phyloP scores from a whole-genome alignment of 1,284 basidiomycete species.

The Cerrena zonata region DNA sequence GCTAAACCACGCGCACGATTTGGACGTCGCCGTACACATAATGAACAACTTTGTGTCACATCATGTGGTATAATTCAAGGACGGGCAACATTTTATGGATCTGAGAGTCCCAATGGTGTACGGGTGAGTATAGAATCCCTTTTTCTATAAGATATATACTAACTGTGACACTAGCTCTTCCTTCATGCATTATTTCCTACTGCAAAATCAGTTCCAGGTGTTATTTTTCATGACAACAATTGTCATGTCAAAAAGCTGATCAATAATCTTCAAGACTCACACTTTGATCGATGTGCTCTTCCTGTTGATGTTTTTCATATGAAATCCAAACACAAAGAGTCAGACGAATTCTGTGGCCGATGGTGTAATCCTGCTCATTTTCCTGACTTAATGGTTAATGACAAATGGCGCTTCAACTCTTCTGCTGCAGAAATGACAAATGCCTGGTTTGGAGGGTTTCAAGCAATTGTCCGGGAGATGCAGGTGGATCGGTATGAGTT shows the following conservation, averaged over 20 bases:
- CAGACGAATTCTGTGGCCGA: no score
- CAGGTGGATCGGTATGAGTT: no score
- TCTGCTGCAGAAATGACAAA: constrained; percentile 22
- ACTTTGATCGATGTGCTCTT: not conserved
- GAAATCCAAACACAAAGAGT: not conserved
- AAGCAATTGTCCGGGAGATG: no score
- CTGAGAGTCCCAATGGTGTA: constrained; percentile 4
- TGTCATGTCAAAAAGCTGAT: not conserved
- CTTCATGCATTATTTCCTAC: constrained; percentile 1
- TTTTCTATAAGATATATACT: not conserved
- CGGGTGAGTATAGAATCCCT: constrained; percentile 5
- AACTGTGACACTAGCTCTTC: not conserved
- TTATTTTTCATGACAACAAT: not conserved
- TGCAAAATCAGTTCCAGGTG: not conserved
- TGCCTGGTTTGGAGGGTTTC: constrained; percentile 21
- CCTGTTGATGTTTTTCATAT: not conserved
- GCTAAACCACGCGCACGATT: not conserved
- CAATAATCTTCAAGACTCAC: not conserved
- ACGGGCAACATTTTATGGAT: constrained; percentile 5
- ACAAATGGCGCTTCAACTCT: constrained; percentile 29
- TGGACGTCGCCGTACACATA: constrained; percentile 7
- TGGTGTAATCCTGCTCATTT: constrained; percentile 30
- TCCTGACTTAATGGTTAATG: constrained; percentile 21
- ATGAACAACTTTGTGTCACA: constrained; percentile 5
- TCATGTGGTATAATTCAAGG: constrained; percentile 4